Evolutionary conservation across 257 asterid genomes (phyloP), one percentile per base, ranked within the genome.

Genomic region (Nicotiana tabacum): DNA sequence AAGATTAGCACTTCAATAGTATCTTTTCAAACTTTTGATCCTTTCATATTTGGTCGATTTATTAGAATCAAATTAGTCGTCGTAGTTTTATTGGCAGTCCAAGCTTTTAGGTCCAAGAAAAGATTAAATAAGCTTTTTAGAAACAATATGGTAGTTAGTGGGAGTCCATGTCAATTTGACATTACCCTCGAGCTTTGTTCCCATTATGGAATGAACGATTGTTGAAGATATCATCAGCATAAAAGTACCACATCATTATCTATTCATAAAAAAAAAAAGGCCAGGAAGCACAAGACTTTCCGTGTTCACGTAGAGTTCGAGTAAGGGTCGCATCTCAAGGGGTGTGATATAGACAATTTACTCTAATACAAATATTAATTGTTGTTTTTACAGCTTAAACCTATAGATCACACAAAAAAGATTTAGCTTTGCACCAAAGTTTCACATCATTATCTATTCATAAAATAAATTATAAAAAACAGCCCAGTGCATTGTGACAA

Each of bases 141-240:
- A 79, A 82, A 87, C 77, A 68, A 77, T 77, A 66, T 80, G 53
- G 12, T 66, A 69, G 76, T 69, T 77, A 83, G 89, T 86, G 90
- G 83, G 29, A 62, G 87, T 83, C 83, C 76, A 80, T 90, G 85
- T 89, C 87, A 68, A 56, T 69, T 46, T 51, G 16, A 48, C 64
- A 74, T 66, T 60, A 37, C 21, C 92, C 94, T 92, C 96, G 93
- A 92, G 94, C 94, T 89, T 83, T 86, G 96, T 83, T 86, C 96
- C 96, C 94, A 92, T 85, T 89, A 84, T 27, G 43, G 27, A 27
- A 74, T 48, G 61, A 74, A 27, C 8, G 3, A 74, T 72, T 12
- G 32, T 6, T 3, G 17, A 0, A 69, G 35, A 70, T 32, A 32
- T 70, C 21, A 12, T 18, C 3, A 72, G 3, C 15, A 65, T 48